phyloP scores from a whole-genome alignment of 2,329 filamentous ascomycete genomes.

The Fusarium palustre region DNA sequence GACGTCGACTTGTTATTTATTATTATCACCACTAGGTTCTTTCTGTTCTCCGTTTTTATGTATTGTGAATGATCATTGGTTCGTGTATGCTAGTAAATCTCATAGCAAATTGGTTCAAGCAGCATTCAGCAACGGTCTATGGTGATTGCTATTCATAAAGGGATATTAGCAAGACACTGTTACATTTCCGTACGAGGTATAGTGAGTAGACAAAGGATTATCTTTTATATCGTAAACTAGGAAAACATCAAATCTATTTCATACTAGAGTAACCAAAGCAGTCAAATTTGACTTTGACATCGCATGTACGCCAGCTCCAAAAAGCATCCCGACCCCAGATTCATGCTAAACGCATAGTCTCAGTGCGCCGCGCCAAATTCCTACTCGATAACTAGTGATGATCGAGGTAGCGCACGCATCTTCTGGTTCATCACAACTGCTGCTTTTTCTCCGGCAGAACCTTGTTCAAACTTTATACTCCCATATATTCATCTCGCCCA shows the following conservation, averaged over 20 bases:
- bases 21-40: not conserved
- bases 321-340: conserved; percentile 43
- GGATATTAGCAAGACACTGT: not conserved
- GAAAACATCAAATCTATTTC: conserved; percentile 49
- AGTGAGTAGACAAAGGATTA: not conserved
- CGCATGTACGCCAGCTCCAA: conserved; percentile 49
- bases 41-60: too few species aligned
- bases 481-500: not conserved
- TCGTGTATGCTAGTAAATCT: not conserved
- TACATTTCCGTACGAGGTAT: not conserved
- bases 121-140: not conserved
- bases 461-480: conserved; percentile 16
- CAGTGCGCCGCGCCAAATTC: conserved; percentile 20
- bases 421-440: conserved; percentile 20
- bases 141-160: not conserved
- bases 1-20: not conserved
- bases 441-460: conserved; percentile 24
- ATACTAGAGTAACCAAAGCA: conserved; percentile 49
- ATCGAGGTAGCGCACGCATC: conserved; percentile 28
- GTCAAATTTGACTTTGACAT: conserved; percentile 49
- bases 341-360: conserved; percentile 36
- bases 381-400: conserved; percentile 14
- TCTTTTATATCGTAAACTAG: conserved; percentile 29
- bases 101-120: not conserved
- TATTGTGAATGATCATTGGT: not conserved